phyloP scores from a whole-genome alignment of 495 filamentous ascomycete species.

The Glonium stellatum region DNA sequence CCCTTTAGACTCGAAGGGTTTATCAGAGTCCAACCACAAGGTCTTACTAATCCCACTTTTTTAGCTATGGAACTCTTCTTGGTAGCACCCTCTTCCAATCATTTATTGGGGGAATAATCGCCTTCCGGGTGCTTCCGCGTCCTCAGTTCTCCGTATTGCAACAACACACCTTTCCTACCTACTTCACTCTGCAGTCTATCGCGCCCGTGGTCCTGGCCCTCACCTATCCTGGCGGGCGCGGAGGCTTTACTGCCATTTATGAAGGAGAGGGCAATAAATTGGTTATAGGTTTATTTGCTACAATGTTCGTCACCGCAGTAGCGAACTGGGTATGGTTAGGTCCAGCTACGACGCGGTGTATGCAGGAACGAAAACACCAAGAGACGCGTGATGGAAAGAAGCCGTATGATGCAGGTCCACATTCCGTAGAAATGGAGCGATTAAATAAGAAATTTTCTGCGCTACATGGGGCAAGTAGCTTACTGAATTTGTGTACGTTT shows the following conservation, averaged over 20 bases:
- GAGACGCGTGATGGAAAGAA: constrained; percentile 79
- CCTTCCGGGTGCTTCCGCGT: constrained; percentile 66
- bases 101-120: constrained; percentile 69
- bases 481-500: constrained; percentile 66
- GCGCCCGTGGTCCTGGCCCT: constrained; percentile 67
- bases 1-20: neutral
- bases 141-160: constrained; percentile 77
- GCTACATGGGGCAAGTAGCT: constrained; percentile 69
- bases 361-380: constrained; percentile 68
- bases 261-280: too few relatives aligned
- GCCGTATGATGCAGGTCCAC: constrained; percentile 63
- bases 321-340: constrained; percentile 62
- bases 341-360: constrained; percentile 63
- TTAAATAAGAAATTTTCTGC: constrained; percentile 74
- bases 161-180: constrained; percentile 71
- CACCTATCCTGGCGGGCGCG: constrained; percentile 59
- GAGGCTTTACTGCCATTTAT: neutral
- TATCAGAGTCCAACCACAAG: neutral
- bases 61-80: constrained; percentile 32
- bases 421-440: constrained; percentile 71
- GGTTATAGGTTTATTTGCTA: constrained; percentile 38
- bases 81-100: constrained; percentile 45
- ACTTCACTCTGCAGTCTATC: constrained; percentile 74
- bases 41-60: neutral
- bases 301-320: constrained; percentile 56